Evolutionary conservation across 805 yeast species (phyloP).

Genomic region (Zygotorulaspora chibaensis): DNA sequence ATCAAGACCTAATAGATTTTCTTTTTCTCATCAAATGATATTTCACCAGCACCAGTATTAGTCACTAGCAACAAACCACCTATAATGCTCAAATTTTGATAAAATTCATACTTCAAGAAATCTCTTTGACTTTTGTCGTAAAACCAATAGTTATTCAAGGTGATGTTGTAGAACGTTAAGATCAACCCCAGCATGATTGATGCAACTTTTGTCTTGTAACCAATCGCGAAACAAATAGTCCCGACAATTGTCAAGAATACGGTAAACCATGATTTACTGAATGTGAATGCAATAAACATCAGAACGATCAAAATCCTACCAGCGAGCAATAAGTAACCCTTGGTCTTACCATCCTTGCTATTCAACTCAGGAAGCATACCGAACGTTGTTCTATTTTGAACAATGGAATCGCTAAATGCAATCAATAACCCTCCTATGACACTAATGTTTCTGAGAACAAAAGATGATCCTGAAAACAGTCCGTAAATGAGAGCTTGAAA

Average conservation of each 20-base stretch:
- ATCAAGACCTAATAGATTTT: conserved; percentile 56
- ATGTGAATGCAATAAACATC: conserved; percentile 78
- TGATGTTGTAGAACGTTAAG: conserved; percentile 68
- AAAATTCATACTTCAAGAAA: conserved; percentile 84
- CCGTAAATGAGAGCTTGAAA: conserved; percentile 89
- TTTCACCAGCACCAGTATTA: conserved; percentile 94
- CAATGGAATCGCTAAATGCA: conserved; percentile 81
- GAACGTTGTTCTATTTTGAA: conserved; percentile 59
- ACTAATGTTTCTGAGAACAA: conserved; percentile 80
- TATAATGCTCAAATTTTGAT: conserved; percentile 89
- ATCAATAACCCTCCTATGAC: conserved; percentile 89
- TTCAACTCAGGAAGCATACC: conserved; percentile 49
- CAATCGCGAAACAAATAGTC: conserved; percentile 74
- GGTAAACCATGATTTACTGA: conserved; percentile 67
- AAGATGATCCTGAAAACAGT: conserved; percentile 70
- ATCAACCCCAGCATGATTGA: conserved; percentile 67
- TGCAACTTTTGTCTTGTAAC: conserved; percentile 87
- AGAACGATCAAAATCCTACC: conserved; percentile 85
- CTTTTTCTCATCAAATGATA: conserved; percentile 92
- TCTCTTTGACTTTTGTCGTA: conserved; percentile 70
- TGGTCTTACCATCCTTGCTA: conserved; percentile 54
- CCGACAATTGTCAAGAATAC: conserved; percentile 67
- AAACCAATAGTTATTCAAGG: conserved; percentile 87
- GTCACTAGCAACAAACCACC: conserved; percentile 91
- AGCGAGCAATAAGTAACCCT: conserved; percentile 76